A percentile compares a stretch with the other conserved stretches of the same genome.
Conservation (phyloP, 352 stramenopile genomes). For the Globisporangium perplexum region DNA sequence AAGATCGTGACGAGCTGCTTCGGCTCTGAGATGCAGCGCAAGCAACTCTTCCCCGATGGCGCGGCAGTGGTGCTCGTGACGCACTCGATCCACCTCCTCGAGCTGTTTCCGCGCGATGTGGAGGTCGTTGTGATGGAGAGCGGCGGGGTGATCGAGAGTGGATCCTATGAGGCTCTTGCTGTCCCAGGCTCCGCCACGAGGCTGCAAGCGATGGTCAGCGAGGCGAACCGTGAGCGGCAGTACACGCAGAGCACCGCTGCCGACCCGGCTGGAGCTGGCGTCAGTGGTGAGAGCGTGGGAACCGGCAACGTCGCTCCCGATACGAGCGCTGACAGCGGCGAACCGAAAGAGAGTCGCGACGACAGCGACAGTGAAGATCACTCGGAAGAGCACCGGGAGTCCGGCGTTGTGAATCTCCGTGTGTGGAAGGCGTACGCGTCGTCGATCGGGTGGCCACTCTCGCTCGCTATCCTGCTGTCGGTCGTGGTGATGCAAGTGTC, state of each 20-base stretch:
- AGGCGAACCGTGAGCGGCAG: slow-evolving; percentile 1
- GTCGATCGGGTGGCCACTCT: slow-evolving; percentile 41
- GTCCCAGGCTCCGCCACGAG: slow-evolving; percentile 15
- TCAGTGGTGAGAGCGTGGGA: neutral
- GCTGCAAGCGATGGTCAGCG: slow-evolving; percentile 21
- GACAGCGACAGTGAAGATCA: neutral
- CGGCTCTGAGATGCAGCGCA: slow-evolving; percentile 16
- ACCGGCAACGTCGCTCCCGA: neutral
- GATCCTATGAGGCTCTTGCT: slow-evolving; percentile 21
- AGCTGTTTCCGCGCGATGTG: slow-evolving; percentile 31
- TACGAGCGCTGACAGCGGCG: neutral
- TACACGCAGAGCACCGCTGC: neutral
- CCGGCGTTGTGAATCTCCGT: slow-evolving; percentile 37
- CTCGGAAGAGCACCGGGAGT: slow-evolving; percentile 57
- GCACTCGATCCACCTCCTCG: slow-evolving; percentile 63
- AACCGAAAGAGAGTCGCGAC: neutral
- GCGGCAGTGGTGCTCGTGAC: slow-evolving; percentile 73
- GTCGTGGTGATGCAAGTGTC: slow-evolving; percentile 73
- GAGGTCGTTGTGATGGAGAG: slow-evolving; percentile 56
- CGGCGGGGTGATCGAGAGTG: slow-evolving; percentile 45
- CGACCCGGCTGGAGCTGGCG: neutral
- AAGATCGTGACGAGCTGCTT: slow-evolving; percentile 50
- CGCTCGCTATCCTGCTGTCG: slow-evolving; percentile 40
- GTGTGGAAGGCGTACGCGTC: slow-evolving; percentile 62
- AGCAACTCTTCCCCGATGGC: slow-evolving; percentile 33